phyloP scores from a whole-genome alignment of 2,329 filamentous ascomycete species.

The Pyrenochaeta sp. region DNA sequence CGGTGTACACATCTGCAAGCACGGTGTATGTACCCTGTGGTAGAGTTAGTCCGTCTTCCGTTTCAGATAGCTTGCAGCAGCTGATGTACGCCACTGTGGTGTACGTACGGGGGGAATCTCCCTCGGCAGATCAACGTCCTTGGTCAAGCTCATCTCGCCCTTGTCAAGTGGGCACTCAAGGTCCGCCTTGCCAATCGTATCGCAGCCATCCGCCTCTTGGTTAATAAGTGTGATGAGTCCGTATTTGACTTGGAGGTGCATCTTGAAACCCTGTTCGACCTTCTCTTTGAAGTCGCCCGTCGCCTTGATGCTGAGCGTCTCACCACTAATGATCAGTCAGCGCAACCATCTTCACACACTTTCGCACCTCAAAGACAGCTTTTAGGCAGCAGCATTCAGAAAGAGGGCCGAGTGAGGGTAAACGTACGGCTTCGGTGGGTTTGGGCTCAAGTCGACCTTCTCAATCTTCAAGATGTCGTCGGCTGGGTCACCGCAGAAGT shows the following conservation, averaged over 20 bases:
- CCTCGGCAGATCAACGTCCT: conserved; percentile 83
- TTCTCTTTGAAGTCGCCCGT: conserved; percentile 75
- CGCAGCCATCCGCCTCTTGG: conserved; percentile 83
- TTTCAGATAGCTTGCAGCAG: neutral
- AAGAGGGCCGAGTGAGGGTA: neutral
- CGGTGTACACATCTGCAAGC: conserved; percentile 81
- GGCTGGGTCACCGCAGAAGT: conserved; percentile 76
- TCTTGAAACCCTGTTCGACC: conserved; percentile 80
- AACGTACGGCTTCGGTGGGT: conserved; percentile 85
- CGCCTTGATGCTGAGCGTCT: conserved; percentile 80
- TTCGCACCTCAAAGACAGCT: too few relatives aligned
- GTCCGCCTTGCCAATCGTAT: conserved; percentile 87
- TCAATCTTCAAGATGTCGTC: conserved; percentile 79
- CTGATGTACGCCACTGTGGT: neutral
- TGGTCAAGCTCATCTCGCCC: conserved; percentile 76
- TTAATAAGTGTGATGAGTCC: conserved; percentile 89
- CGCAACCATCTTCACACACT: too few relatives aligned
- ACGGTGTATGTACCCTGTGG: conserved; percentile 87
- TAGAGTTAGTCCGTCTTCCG: conserved; percentile 16
- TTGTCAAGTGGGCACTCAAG: conserved; percentile 87
- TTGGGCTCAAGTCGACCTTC: conserved; percentile 81
- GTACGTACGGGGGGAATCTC: conserved; percentile 85
- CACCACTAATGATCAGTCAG: conserved; percentile 65
- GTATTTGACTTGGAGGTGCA: conserved; percentile 89
- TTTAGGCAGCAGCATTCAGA: too few relatives aligned